Evolutionary conservation across 2,329 filamentous ascomycete genomes (phyloP).

Genomic region (Aurifilum marmelostoma): DNA sequence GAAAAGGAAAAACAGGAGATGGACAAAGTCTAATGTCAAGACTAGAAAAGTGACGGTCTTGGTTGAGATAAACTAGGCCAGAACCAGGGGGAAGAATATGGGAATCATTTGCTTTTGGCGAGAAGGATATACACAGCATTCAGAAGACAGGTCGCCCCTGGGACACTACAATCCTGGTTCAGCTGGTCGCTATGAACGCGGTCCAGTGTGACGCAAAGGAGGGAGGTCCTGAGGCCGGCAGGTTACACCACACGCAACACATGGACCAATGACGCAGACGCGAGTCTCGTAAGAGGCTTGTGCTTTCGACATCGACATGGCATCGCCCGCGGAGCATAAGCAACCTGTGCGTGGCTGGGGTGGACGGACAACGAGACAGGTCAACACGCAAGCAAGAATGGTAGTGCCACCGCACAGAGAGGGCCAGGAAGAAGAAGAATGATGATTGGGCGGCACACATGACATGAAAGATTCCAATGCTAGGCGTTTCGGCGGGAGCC

Average conservation of each 20-base stretch:
- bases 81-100: constrained; percentile 14
- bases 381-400: not conserved
- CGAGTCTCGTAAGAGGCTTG: not conserved
- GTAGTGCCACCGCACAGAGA: not conserved
- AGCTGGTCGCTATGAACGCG: constrained; percentile 21
- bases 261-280: not conserved
- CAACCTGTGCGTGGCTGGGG: not conserved
- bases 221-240: not conserved
- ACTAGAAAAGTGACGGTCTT: not conserved
- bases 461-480: not conserved
- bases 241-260: not conserved
- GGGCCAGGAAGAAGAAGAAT: not conserved
- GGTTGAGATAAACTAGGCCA: not conserved
- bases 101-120: not conserved
- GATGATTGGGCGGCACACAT: not conserved
- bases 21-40: constrained; percentile 10
- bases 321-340: not conserved
- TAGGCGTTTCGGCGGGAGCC: not conserved
- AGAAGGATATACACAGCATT: constrained; percentile 5
- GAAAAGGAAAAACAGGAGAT: not conserved
- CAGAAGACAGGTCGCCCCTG: not conserved
- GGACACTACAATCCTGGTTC: not conserved
- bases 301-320: not conserved
- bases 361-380: not conserved
- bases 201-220: not conserved